A percentile compares a stretch with the other conserved stretches of the same genome.
phyloP scores from a whole-genome alignment of 202 grass and related monocot genomes.

The Zizania palustris region DNA sequence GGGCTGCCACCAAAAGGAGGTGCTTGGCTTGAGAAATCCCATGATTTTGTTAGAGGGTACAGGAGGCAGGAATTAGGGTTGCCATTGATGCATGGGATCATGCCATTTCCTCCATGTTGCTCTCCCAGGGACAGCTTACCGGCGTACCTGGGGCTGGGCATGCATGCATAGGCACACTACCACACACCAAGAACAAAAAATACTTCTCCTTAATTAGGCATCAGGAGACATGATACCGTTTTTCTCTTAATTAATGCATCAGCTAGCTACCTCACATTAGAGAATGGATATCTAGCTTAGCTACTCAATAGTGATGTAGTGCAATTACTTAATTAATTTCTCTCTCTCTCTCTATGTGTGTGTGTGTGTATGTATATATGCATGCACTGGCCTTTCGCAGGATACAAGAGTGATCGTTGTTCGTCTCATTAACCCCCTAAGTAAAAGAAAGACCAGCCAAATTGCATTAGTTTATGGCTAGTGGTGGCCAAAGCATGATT shows the following conservation, averaged over 20 bases:
- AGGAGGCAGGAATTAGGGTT: constrained; percentile 78
- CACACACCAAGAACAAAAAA: constrained; percentile 62
- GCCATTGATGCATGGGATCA: constrained; percentile 55
- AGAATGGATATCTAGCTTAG: constrained; percentile 22
- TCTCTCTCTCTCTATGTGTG: neutral
- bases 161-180: constrained; percentile 37
- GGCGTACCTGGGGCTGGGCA: constrained; percentile 62
- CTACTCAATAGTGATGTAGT: neutral
- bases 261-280: neutral
- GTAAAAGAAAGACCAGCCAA: constrained; percentile 42
- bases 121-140: constrained; percentile 56
- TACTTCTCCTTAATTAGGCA: constrained; percentile 25
- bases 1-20: constrained; percentile 53
- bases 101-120: constrained; percentile 42
- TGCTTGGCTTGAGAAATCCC: constrained; percentile 67
- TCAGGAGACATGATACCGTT: constrained; percentile 22
- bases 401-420: constrained; percentile 51
- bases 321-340: neutral
- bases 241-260: neutral
- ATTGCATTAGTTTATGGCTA: constrained; percentile 50
- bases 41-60: constrained; percentile 92
- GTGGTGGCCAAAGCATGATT: constrained; percentile 60
- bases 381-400: constrained; percentile 29
- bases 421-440: neutral
- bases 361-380: neutral